These are phyloP conservation scores for Tephrocybe sp. DNA, from an alignment of 768 basidiomycete species.

Conservation along the genomic window DNA sequence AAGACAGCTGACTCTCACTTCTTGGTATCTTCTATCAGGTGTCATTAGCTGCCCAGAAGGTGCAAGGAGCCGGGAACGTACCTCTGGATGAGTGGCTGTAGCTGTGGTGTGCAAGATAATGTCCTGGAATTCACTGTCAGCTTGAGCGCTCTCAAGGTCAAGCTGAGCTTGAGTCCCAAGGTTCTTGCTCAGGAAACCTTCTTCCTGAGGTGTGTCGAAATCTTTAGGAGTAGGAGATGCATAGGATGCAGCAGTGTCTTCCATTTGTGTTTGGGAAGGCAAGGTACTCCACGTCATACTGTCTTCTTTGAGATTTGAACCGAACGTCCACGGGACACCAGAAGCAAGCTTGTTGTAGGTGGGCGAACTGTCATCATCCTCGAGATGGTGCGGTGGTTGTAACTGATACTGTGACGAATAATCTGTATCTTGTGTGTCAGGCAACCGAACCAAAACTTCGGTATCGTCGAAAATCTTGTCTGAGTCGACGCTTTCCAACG, in stretches of 20 bases:
- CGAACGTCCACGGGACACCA: constrained; percentile 62
- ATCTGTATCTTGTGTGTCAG: constrained; percentile 59
- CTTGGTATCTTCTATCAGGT: constrained; percentile 27
- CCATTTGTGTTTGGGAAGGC: constrained; percentile 55
- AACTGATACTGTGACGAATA: constrained; percentile 35
- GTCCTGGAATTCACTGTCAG: constrained; percentile 39
- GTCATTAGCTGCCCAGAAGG: neutral
- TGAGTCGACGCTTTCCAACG: constrained; percentile 49
- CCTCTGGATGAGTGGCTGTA: constrained; percentile 39
- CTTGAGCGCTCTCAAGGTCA: constrained; percentile 33
- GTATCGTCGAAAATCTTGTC: constrained; percentile 49
- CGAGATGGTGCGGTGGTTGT: constrained; percentile 35
- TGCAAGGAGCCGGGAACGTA: constrained; percentile 24
- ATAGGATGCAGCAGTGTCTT: constrained; percentile 35
- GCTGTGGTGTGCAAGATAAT: constrained; percentile 34
- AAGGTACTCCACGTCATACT: constrained; percentile 75
- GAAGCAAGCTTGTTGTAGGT: constrained; percentile 60
- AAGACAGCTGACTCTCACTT: constrained; percentile 55
- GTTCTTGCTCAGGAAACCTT: constrained; percentile 13
- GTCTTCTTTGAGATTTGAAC: constrained; percentile 54
- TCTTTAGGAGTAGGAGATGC: constrained; percentile 20
- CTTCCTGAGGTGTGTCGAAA: neutral
- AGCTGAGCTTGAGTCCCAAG: constrained; percentile 33
- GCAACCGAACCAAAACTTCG: constrained; percentile 50
- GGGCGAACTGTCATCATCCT: constrained; percentile 77